Evolutionary conservation across 1,284 basidiomycete species (phyloP), one percentile per base, ranked within the genome.

Genomic region (Peniophora sp.): DNA sequence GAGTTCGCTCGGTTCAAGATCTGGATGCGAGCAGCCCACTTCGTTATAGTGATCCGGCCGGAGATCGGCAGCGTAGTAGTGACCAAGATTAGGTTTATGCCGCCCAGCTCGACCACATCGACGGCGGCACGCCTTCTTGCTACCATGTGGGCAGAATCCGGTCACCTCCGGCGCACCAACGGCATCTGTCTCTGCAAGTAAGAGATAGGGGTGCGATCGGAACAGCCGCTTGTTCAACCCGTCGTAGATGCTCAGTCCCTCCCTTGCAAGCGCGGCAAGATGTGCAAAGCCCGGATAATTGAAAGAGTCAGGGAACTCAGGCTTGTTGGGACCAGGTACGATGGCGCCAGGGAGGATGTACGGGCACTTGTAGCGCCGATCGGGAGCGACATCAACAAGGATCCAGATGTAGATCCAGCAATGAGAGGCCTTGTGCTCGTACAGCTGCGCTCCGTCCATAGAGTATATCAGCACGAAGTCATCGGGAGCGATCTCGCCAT

Each of bases 381-480:
- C 54, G 0, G 57, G 57, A 1, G 52, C 36, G 5, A 57, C 49
- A 39, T 57, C 51, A 2, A 58, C 14, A 2, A 60, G 24, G 14
- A 60, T 51, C 56, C 55, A 59, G 36, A 59, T 54, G 37, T 58
- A 57, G n/a, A 59, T 57, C 58, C 59, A 61, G 35, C 55, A 54
- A 23, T 57, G 51, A 6, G 58, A 62, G 3, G 54, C 20, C 52
- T 60, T 59, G 49, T 55, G 51, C 10, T 50, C 36, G 37, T 58
- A 59, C 0, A 62, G 53, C 51, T 62, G 60, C 0, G 57, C 58
- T 22, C 60, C 58, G 45, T 62, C 58, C 14, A 58, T 52, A 1
- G 59, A 59, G 35, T 54, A 42, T 34, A 57, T 52, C 17, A 66
- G 45, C 1, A 59, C 43, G 0, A 53, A 55, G 47, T 62, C 57